Percentiles rank a stretch among this genome's conserved stretches.
Evolutionary conservation across 1,139 yeast species (phyloP).

Genomic region (Pichia sp.): DNA sequence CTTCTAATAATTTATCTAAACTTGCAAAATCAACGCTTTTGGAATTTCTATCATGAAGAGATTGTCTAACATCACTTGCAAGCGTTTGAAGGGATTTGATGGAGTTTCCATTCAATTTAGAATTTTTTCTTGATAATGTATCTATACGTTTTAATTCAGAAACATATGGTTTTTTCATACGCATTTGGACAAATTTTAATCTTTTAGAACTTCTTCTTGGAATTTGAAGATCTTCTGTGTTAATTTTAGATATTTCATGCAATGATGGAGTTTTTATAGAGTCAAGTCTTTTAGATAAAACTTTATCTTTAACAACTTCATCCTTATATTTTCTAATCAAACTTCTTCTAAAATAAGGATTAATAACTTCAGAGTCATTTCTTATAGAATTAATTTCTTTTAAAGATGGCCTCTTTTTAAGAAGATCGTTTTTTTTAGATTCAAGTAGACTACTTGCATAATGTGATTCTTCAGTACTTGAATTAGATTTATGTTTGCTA

Average conservation of each 20-base stretch:
- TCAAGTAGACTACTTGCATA: not conserved
- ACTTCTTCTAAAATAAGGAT: constrained; percentile 10
- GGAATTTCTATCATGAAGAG: not conserved
- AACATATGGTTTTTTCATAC: too few species aligned
- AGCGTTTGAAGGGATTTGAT: constrained; percentile 8
- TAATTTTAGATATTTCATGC: not conserved
- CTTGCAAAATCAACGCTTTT: constrained; percentile 13
- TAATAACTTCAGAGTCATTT: not conserved
- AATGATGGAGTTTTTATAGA: not conserved
- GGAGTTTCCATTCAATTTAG: constrained; percentile 1
- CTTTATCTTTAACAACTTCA: constrained; percentile 6
- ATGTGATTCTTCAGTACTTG: constrained; percentile 6
- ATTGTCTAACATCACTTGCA: constrained; percentile 6
- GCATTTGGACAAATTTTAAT: not conserved
- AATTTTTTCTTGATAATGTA: not conserved
- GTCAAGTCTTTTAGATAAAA: not conserved
- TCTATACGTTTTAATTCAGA: not conserved
- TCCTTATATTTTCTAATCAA: constrained; percentile 6
- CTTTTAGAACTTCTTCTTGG: constrained; percentile 19
- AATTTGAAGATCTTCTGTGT: constrained; percentile 7
- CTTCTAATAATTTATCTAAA: constrained; percentile 10
- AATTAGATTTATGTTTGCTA: not conserved
- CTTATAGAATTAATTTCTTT: constrained; percentile 1
- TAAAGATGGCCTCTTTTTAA: constrained; percentile 8
- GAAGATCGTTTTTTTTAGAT: not conserved